Base-by-base conservation (phyloP, 192 early-diverging fungal genomes). In the Hyaloraphidium curvatum region DNA sequence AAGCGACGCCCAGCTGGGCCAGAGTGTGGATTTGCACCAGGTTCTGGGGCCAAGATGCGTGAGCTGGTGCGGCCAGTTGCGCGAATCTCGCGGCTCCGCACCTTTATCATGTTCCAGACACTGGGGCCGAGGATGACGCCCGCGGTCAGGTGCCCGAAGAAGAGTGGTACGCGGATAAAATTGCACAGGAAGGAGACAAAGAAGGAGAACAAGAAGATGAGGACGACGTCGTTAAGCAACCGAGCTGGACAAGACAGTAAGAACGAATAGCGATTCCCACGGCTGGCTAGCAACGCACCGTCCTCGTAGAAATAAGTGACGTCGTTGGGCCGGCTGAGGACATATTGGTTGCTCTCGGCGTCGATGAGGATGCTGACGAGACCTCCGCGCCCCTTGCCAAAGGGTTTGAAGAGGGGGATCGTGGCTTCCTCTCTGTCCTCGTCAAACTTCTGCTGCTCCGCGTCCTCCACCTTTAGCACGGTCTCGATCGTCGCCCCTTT, bases 121-220 rank as follows among this genome's bases (percentile, higher is more conserved):
- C 62, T 58, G 2, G 71, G 66, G 3, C 72, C 72, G 23, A 65
- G 48, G n/a, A 75, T 0, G 22, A 65, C 59, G 11, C 75, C 75
- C 25, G 75, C 70, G 22, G 71, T 30, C 33, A 78, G 65, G 33
- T 78, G 72, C 9, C 76, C 76, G 57, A 78, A 74, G 55, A 78
- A 78, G 13, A 68, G 60, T 59, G 61, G 65, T 30, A 72, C 51
- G 14, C 68, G 63, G 41, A 63, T 50, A 37, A 40, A 40, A 55
- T 54, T 60, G 33, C 61, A 59, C 29, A 57, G 50, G 64, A 55
- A 61, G 2, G 64, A 71, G 19, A 75, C 58, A 11, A 41, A 33
- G 50, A 69, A 71, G 1, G 62, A 55, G 1, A 54, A 39, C 17
- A 71, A 55, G 26, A 71, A 29, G 25, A 70, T 67, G 31, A 70